Percentiles rank a stretch among this genome's conserved stretches.
phyloP scores from a whole-genome alignment of 768 basidiomycete genomes.

The Suillus subaureus region DNA sequence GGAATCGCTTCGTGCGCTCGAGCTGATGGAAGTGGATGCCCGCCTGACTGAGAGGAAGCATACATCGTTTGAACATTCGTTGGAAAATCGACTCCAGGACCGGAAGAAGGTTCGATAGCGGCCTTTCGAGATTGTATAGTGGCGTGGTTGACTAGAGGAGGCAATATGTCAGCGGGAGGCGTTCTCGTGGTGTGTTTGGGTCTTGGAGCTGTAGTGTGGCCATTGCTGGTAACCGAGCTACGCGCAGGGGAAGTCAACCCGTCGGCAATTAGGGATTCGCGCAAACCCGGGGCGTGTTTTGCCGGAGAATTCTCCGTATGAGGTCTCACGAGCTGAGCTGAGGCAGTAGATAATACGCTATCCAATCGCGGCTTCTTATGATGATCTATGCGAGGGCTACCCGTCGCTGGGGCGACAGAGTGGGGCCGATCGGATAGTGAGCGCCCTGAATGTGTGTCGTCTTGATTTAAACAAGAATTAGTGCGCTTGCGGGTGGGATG shows the following conservation, averaged over 20 bases:
- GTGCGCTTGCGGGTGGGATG: background rate
- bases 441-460: background rate
- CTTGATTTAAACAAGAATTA: background rate
- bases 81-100: background rate
- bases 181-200: background rate
- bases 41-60: background rate
- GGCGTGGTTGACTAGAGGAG: background rate
- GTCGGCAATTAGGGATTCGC: background rate
- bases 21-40: background rate
- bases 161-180: background rate
- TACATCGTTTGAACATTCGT: background rate
- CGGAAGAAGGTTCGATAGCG: background rate
- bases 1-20: background rate
- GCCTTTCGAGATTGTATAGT: background rate
- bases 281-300: background rate
- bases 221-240: background rate
- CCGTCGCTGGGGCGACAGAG: background rate
- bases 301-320: background rate
- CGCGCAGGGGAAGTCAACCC: background rate
- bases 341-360: background rate
- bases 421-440: background rate
- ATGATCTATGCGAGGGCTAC: background rate
- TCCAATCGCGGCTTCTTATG: slow-evolving; percentile 6
- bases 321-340: background rate
- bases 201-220: background rate